Conservation (phyloP, 495 filamentous ascomycete species). For the Trichoderma gamsii region DNA sequence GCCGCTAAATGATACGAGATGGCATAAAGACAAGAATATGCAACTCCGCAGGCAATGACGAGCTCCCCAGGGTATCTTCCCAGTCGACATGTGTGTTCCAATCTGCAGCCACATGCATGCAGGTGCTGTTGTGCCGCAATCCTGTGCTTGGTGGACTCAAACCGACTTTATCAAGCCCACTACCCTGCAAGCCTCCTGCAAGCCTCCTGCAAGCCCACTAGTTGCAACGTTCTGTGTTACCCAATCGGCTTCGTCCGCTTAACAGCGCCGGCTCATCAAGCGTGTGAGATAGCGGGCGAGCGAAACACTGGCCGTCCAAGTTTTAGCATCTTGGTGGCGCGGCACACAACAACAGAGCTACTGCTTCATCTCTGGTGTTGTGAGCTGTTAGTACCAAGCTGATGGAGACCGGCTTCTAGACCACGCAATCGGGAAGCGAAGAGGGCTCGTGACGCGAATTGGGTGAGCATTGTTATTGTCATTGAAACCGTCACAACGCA, state of each 20-base stretch:
- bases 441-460: not conserved
- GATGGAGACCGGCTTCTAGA: not conserved
- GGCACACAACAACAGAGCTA: constrained; percentile 6
- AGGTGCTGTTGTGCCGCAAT: not conserved
- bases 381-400: not conserved
- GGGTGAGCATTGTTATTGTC: not conserved
- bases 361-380: not conserved
- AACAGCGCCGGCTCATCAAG: not conserved
- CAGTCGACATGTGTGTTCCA: not conserved
- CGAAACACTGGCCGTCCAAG: not conserved
- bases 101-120: not conserved
- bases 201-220: too few relatives aligned
- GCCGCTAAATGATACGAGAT: not conserved
- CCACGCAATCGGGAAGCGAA: not conserved
- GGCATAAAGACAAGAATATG: not conserved
- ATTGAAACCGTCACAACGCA: not conserved
- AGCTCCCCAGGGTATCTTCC: not conserved
- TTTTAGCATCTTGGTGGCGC: not conserved
- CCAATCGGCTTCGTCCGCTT: constrained; percentile 9
- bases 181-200: not conserved
- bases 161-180: not conserved
- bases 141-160: not conserved
- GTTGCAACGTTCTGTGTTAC: not conserved
- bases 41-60: not conserved
- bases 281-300: not conserved